Percentiles rank a stretch among this genome's conserved stretches.
Evolutionary conservation across 202 grass and related monocot species (phyloP).

Genomic region (Dendrocalamus latiflorus): DNA sequence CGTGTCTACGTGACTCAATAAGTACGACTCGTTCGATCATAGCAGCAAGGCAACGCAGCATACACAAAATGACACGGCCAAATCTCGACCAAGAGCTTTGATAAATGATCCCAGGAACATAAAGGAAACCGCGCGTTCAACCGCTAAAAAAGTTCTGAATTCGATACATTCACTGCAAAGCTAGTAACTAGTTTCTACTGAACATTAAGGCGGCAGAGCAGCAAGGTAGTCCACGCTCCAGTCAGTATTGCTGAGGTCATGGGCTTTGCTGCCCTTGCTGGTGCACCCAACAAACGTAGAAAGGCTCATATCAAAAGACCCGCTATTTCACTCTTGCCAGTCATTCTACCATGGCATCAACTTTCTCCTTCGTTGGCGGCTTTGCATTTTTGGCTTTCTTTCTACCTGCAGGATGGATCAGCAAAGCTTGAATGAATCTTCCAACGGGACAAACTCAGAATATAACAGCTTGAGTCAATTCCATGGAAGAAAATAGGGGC

Average conservation of each 20-base stretch:
- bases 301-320: not conserved
- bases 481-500: not conserved
- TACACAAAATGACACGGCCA: too few species aligned
- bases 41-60: not conserved
- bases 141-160: not conserved
- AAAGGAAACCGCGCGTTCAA: not conserved
- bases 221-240: not conserved
- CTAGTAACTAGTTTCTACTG: conserved; percentile 4
- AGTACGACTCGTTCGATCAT: not conserved
- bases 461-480: not conserved
- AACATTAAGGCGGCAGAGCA: conserved; percentile 10
- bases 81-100: not conserved
- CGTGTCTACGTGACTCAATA: not conserved
- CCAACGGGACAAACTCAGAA: not conserved
- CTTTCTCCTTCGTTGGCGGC: conserved; percentile 26
- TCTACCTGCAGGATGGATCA: conserved; percentile 34
- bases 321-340: not conserved
- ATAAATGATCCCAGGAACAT: not conserved
- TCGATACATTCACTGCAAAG: conserved; percentile 11
- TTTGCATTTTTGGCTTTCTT: conserved; percentile 49
- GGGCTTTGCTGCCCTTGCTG: not conserved
- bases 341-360: conserved; percentile 60
- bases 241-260: not conserved
- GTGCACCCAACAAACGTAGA: not conserved
- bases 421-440: not conserved